These are phyloP conservation scores for Zancudomyces culisetae DNA, from an alignment of 371 early-diverging fungal genomes.

Conservation along the genomic window DNA sequence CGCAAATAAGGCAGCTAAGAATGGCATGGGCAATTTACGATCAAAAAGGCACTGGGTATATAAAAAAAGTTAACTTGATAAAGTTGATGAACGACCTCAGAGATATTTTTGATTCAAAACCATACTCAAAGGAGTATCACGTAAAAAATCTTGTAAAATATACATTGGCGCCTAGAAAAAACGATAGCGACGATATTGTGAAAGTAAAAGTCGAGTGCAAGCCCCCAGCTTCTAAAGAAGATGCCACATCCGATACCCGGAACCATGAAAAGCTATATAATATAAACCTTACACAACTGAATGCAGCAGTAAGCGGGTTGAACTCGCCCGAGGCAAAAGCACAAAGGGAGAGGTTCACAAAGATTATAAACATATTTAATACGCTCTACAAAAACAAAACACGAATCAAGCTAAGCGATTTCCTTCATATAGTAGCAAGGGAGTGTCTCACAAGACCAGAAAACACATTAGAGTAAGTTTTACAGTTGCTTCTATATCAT, in stretches of 20 bases:
- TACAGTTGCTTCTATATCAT: no score
- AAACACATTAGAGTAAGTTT: not conserved
- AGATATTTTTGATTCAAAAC: not conserved
- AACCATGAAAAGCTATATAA: no score
- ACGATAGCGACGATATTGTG: not conserved
- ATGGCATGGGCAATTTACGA: not conserved
- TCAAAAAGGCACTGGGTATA: constrained; percentile 1
- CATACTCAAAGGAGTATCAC: not conserved
- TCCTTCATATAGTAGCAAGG: not conserved
- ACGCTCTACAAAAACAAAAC: not conserved
- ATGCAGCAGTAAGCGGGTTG: not conserved
- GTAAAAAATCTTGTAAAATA: not conserved
- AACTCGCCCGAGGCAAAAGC: not conserved
- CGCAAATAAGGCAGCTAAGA: constrained; percentile 35
- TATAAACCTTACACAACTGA: constrained; percentile 1
- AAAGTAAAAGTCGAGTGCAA: not conserved
- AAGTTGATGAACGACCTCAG: not conserved
- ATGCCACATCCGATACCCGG: not conserved
- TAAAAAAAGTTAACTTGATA: not conserved
- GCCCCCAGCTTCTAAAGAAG: not conserved
- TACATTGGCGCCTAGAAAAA: not conserved
- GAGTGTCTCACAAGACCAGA: not conserved
- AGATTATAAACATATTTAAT: not conserved
- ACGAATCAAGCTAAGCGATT: not conserved
- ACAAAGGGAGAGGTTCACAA: not conserved